A percentile compares a stretch with the other conserved stretches of the same genome.
Conservation (phyloP, 139 green algal genomes). For the Yamagishiella unicocca region DNA sequence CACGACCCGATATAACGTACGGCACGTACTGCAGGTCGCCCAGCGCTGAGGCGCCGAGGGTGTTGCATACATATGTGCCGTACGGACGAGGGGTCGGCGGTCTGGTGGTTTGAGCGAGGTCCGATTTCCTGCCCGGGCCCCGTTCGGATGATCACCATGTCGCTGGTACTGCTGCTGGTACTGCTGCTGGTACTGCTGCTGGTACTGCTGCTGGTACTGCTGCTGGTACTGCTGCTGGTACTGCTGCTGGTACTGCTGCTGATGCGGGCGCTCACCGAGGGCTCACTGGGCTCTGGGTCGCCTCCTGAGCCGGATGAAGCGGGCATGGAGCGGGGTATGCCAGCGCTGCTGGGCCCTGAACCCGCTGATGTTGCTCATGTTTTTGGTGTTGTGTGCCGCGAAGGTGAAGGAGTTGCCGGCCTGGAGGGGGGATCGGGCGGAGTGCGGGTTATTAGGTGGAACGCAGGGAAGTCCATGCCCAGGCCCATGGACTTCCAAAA, state of each 20-base stretch:
- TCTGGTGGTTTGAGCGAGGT: no score
- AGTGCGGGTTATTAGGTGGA: no score
- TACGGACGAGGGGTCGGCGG: no score
- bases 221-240: neutral
- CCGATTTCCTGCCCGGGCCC: no score
- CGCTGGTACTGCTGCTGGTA: neutral
- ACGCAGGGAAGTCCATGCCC: no score
- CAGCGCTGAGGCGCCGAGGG: conserved; percentile 26
- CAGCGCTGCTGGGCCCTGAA: no score
- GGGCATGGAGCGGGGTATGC: no score
- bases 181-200: neutral
- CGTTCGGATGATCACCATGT: conserved; percentile 2
- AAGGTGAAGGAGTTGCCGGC: no score
- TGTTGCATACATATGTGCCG: conserved; percentile 3
- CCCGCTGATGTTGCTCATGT: no score
- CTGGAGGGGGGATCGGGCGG: no score
- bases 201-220: neutral
- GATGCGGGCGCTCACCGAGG: neutral
- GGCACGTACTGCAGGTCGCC: conserved; percentile 46
- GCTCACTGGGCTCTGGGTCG: neutral
- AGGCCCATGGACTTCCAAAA: no score
- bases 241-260: neutral
- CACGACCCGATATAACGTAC: neutral
- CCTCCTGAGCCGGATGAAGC: neutral
- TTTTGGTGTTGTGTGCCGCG: no score